These are phyloP conservation scores for Talaromyces adpressus DNA, from an alignment of 495 filamentous ascomycete species.

Conservation along the genomic window DNA sequence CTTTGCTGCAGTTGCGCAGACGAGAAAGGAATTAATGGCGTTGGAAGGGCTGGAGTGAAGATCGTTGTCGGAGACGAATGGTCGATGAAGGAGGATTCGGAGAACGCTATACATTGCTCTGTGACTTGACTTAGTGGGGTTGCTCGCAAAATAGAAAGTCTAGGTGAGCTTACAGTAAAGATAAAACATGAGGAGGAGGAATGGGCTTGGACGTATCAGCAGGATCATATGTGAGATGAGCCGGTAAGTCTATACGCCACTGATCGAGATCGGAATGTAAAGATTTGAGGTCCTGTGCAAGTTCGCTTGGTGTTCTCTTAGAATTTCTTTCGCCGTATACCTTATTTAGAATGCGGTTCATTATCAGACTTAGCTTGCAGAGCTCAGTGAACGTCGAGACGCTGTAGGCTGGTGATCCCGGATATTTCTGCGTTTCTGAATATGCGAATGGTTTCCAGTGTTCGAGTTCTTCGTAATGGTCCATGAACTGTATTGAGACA, in stretches of 20 bases:
- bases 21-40: slow-evolving; percentile 22
- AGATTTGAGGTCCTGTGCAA: slow-evolving; percentile 9
- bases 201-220: slow-evolving; percentile 9
- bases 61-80: slow-evolving; percentile 15
- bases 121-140: background rate
- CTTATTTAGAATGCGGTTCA: slow-evolving; percentile 22
- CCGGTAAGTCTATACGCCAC: slow-evolving; percentile 20
- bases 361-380: slow-evolving; percentile 24
- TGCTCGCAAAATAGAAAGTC: background rate
- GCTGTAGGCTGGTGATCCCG: slow-evolving; percentile 18
- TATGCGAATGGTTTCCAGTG: slow-evolving; percentile 22
- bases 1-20: slow-evolving; percentile 23
- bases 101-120: slow-evolving; percentile 26
- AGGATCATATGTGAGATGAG: slow-evolving; percentile 18
- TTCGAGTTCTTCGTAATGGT: slow-evolving; percentile 30
- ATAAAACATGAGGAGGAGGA: slow-evolving; percentile 17
- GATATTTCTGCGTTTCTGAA: slow-evolving; percentile 5
- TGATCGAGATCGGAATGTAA: slow-evolving; percentile 13
- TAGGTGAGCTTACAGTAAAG: slow-evolving; percentile 15
- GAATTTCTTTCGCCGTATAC: slow-evolving; percentile 22
- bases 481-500: slow-evolving; percentile 21
- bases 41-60: slow-evolving; percentile 11
- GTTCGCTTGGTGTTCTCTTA: slow-evolving; percentile 12
- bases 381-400: slow-evolving; percentile 24
- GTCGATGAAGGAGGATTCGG: slow-evolving; percentile 23